Evolutionary conservation across 352 stramenopile species (phyloP), one percentile per base, ranked within the genome.

Genomic region (Phytophthora sp.): DNA sequence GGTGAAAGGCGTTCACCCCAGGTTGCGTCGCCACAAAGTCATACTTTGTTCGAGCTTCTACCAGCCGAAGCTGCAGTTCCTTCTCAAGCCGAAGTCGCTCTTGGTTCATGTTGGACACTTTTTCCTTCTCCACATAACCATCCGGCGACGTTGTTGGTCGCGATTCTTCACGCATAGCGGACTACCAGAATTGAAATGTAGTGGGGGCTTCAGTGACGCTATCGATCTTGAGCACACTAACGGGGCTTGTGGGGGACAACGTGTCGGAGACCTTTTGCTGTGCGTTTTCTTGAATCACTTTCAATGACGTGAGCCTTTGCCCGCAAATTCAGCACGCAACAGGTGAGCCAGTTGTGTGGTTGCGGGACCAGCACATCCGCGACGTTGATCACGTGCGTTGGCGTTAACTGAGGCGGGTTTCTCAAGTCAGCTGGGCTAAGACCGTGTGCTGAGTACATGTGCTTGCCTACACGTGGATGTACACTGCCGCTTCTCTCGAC

Each of bases 21-120:
- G 26, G 24, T 1, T 24, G 6, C 17, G 2, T 1, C 3, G n/a
- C 5, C 26, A 8, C 6, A 3, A 8, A 13, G 5, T 43, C 34
- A 11, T 11, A 15, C 20, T 9, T n/a, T 4, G 27, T 5, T 13
- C 48, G 18, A 2, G 37, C 48, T 20, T 44, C 12, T 1, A 18
- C 7, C 13, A 55, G 20, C n/a, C 32, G 48, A 15, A 0, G 32
- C 11, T 38, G 17, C 13, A 55, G 23, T 13, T 55, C 21, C 20
- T 44, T 44, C 32, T 55, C 48, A 5, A 55, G 48, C 21, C 28
- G 38, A 11, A 32, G 48, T 13, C 48, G 48, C 18, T 55, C 48
- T 17, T 55, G 31, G 13, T 27, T 32, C 48, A 55, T n/a, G 15
- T n/a, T 4, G 7, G n/a, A 7, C 12, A 41, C 8, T 30, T 23